Base-by-base conservation (phyloP, 805 yeast species). In the Candida loeiensis region DNA sequence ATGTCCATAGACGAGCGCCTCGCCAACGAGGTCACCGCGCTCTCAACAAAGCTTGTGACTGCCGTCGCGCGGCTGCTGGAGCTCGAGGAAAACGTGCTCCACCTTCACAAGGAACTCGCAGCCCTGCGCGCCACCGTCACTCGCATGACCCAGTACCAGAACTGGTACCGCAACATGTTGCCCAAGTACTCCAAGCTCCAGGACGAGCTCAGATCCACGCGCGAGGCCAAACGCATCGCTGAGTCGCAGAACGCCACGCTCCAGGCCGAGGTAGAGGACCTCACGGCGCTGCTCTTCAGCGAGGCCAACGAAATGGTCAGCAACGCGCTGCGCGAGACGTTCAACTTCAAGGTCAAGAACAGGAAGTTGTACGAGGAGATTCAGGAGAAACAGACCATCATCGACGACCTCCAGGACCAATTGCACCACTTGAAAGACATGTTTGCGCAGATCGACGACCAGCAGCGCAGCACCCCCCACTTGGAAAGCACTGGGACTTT, bases 251-350 rank as follows among this genome's bases (percentile, higher is more conserved):
- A 76, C 13, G 67, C 74, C 34, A 71, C 74, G 43, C 61, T 87
- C 37, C 77, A 82, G 45, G 76, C 72, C 22, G 96, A 87, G 55
- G 84, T 87, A 26, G 93, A 85, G 54, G 95, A 86, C 28, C 62
- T 87, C 34, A 77, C 89, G 1, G 86, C 82, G 1, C 78, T 89
- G 1, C 63, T 87, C 22, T 87, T 87, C 55, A 83, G 78, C 46
- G 93, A 88, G 55, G 96, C 96, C 11, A 87, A 87, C 55, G 73
- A 74, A 36, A 85, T 86, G 86, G 96, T 87, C 5, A 78, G 83
- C 36, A 77, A 80, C 45, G 95, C 95, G 0, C 77, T 85, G 44
- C 71, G 78, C 39, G 84, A 82, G 41, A 75, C 81, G 4, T 73
- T 80, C 53, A 78, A 76, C 24, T 69, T 69, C 45, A 79, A 80